Conservation (phyloP, 1,284 basidiomycete genomes). For the Microbotryum silenes-acaulis region DNA sequence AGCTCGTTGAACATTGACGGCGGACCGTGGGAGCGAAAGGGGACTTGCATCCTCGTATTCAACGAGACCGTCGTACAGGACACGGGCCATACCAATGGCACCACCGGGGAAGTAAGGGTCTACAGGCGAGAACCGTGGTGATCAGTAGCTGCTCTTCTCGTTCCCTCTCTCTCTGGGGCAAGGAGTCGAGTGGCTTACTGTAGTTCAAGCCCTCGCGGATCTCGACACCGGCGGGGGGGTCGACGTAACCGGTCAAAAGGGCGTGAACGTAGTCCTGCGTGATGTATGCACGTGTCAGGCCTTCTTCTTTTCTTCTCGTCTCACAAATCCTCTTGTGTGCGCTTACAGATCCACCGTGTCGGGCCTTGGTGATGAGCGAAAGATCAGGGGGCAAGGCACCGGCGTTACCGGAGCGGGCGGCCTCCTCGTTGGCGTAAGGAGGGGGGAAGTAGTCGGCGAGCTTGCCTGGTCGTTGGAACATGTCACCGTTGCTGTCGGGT, state of each 20-base stretch:
- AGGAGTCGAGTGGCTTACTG: slow-evolving; percentile 53
- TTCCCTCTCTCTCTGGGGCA: no score
- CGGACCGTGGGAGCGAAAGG: neutral
- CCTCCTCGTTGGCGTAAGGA: slow-evolving; percentile 97
- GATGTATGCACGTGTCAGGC: no score
- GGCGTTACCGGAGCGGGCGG: slow-evolving; percentile 85
- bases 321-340: neutral
- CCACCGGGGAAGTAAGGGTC: slow-evolving; percentile 81
- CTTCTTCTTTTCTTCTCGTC: no score
- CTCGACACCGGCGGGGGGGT: slow-evolving; percentile 92
- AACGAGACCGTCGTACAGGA: slow-evolving; percentile 73
- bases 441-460: slow-evolving; percentile 92
- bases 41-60: slow-evolving; percentile 78
- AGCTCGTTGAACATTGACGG: neutral
- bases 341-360: slow-evolving; percentile 83
- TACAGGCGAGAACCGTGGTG: neutral
- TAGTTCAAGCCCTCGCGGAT: slow-evolving; percentile 97
- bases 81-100: slow-evolving; percentile 96
- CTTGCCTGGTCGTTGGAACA: slow-evolving; percentile 98
- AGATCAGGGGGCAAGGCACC: slow-evolving; percentile 97
- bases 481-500: slow-evolving; percentile 89
- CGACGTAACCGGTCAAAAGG: slow-evolving; percentile 92
- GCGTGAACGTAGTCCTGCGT: slow-evolving; percentile 92
- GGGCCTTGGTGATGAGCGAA: slow-evolving; percentile 94
- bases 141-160: no score